Base-by-base conservation (phyloP, 306 rosid species). In the Trichosanthes truncata region DNA sequence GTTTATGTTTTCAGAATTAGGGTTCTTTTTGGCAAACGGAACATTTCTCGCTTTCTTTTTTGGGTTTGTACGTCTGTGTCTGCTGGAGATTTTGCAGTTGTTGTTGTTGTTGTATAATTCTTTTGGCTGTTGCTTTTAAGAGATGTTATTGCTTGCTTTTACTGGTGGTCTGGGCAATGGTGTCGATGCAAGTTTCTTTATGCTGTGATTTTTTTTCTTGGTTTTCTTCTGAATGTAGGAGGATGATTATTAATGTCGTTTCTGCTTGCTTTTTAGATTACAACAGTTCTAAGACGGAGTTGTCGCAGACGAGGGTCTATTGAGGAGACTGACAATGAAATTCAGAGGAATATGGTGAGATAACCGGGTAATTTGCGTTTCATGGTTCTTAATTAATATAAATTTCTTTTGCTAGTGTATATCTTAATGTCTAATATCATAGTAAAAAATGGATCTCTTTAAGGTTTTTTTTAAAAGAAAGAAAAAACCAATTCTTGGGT, bases 271-370 rank as follows among this genome's bases (percentile, higher is more conserved):
- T 90, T 84, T 81, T 85, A 81, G 87, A 87, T 88, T 76, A 80
- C 82, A 51, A 79, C 91, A 84, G 88, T 81, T 55, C 78, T 85
- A 88, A 79, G 87, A 87, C 82, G 87, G 81, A 77, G 88, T 83
- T 82, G 83, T 82, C 59, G 81, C 82, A 82, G 77, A 84, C 85
- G 81, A 85, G 85, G 84, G 66, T 86, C 84, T 78, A 78, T 73
- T 35, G 84, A 80, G 81, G 84, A 82, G 76, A 51, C 66, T 65
- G 82, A 86, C 82, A 73, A 76, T 86, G 86, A 73, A 77, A 75
- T 81, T 81, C 80, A 35, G 80, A 80, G 49, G 84, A 80, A 78
- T 59, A 81, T 86, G 89, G 86, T 88, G 92, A 88, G 88, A 84
- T 80, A 81, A 77, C 78, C 40, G 84, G 89, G 91, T 83, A 84